Evolutionary conservation across 2,329 filamentous ascomycete species (phyloP).

Genomic region (Aspergillus uvarum): DNA sequence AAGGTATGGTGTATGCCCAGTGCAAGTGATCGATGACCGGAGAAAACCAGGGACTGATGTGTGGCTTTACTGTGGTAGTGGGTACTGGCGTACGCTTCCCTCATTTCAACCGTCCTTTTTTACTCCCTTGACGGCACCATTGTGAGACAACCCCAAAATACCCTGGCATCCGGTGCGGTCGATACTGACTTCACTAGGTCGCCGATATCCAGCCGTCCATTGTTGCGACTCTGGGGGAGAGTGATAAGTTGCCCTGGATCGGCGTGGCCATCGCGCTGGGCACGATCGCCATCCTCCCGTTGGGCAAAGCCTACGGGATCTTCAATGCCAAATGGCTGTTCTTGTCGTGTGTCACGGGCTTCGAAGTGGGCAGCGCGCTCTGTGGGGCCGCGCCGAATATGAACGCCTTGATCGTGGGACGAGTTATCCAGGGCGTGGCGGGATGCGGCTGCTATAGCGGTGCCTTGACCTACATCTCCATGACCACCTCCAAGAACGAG

Average conservation of each 20-base stretch:
- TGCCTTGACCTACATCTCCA: constrained; percentile 21
- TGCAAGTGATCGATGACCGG: too few species aligned
- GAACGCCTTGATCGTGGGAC: constrained; percentile 48
- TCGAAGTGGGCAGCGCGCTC: constrained; percentile 36
- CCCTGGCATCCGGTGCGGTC: too few species aligned
- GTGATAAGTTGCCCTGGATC: constrained; percentile 45
- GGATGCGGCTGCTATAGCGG: constrained; percentile 36
- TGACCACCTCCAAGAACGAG: constrained; percentile 25
- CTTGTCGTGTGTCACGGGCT: constrained; percentile 30
- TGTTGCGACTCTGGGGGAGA: constrained; percentile 16
- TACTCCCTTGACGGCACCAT: too few species aligned
- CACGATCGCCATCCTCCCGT: constrained; percentile 32
- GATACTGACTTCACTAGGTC: too few species aligned
- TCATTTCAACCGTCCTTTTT: too few species aligned
- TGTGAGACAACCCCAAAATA: too few species aligned
- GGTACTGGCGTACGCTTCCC: too few species aligned
- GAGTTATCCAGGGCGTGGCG: constrained; percentile 37
- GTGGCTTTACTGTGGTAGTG: too few species aligned
- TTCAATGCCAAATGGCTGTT: constrained; percentile 48
- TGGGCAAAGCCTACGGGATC: constrained; percentile 40
- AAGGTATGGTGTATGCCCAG: too few species aligned
- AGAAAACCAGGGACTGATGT: too few species aligned
- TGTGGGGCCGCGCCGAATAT: constrained; percentile 49
- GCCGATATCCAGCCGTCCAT: too few species aligned
- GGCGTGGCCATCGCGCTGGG: constrained; percentile 42